These are phyloP conservation scores for Fonsecaea pugnacius DNA, from an alignment of 2,329 filamentous ascomycete species.

Conservation along the genomic window DNA sequence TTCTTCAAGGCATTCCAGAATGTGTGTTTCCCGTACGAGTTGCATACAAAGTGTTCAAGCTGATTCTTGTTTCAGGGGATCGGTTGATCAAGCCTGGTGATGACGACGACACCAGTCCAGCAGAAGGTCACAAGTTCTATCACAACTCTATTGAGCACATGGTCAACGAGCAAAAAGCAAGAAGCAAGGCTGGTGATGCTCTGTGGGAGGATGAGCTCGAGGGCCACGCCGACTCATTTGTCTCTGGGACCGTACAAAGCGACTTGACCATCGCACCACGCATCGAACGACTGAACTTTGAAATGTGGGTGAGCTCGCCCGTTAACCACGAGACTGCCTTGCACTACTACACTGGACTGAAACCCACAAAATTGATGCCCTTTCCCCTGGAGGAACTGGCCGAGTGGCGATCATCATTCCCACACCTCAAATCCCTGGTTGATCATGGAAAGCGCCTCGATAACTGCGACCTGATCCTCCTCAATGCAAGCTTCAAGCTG, in stretches of 20 bases:
- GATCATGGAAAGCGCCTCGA: conserved; percentile 42
- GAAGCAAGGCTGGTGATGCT: conserved; percentile 2
- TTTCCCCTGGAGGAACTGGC: conserved; percentile 47
- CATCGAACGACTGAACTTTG: conserved; percentile 47
- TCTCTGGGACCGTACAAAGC: background rate
- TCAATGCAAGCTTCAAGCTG: conserved; percentile 50
- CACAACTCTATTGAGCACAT: conserved; percentile 34
- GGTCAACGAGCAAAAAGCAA: conserved; percentile 28
- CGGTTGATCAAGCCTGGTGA: conserved; percentile 26
- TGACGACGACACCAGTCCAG: conserved; percentile 14
- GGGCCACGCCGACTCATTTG: conserved; percentile 10
- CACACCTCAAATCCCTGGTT: conserved; percentile 45
- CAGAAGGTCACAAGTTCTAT: conserved; percentile 31
- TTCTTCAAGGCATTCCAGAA: conserved; percentile 57
- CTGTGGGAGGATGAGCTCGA: conserved; percentile 12
- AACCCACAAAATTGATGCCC: conserved; percentile 46
- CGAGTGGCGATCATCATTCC: conserved; percentile 50
- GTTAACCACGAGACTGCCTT: conserved; percentile 47
- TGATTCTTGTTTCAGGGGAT: conserved; percentile 27
- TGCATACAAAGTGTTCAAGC: conserved; percentile 3
- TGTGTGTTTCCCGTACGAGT: conserved; percentile 47
- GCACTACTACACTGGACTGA: conserved; percentile 51
- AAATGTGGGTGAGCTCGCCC: conserved; percentile 52
- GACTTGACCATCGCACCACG: conserved; percentile 9
- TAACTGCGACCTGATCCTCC: conserved; percentile 50